Evolutionary conservation across 441 rosid species (phyloP).

Genomic region (Jatropha multifida): DNA sequence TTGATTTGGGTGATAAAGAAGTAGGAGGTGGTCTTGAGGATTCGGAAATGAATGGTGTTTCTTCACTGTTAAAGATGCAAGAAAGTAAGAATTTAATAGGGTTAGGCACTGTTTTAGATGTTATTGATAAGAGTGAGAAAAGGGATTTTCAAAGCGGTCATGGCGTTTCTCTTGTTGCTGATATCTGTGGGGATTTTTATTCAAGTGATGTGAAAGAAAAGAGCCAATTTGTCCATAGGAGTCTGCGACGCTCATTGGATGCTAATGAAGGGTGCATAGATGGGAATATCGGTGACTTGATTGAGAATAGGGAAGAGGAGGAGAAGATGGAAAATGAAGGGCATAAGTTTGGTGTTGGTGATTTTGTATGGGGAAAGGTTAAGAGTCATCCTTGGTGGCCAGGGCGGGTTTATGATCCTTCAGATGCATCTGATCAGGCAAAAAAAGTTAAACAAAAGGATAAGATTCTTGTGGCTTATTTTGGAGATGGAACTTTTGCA

Average conservation of each 20-base stretch:
- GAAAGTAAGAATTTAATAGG: constrained; percentile 29
- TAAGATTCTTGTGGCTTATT: constrained; percentile 70
- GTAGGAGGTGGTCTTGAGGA: constrained; percentile 41
- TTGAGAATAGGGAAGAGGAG: constrained; percentile 30
- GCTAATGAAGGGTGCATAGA: constrained; percentile 12
- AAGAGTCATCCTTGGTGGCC: constrained; percentile 93
- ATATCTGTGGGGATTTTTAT: constrained; percentile 13
- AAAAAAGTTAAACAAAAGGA: constrained; percentile 48
- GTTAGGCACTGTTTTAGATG: constrained; percentile 35
- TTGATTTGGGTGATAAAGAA: constrained; percentile 14
- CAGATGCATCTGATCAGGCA: constrained; percentile 65
- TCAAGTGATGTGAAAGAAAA: constrained; percentile 10
- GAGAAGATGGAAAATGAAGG: constrained; percentile 34
- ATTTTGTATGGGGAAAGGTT: constrained; percentile 81
- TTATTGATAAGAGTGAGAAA: constrained; percentile 27
- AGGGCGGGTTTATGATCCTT: constrained; percentile 67
- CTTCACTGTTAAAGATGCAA: constrained; percentile 53
- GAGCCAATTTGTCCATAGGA: constrained; percentile 2
- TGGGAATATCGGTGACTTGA: constrained; percentile 18
- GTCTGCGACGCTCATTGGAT: not conserved
- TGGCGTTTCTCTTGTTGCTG: constrained; percentile 26
- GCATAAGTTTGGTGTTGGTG: constrained; percentile 59
- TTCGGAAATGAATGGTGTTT: constrained; percentile 57
- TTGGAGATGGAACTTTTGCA: constrained; percentile 67
- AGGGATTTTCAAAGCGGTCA: constrained; percentile 18